Conservation (phyloP, 352 stramenopile species). For the Phytophthora gonapodyides region DNA sequence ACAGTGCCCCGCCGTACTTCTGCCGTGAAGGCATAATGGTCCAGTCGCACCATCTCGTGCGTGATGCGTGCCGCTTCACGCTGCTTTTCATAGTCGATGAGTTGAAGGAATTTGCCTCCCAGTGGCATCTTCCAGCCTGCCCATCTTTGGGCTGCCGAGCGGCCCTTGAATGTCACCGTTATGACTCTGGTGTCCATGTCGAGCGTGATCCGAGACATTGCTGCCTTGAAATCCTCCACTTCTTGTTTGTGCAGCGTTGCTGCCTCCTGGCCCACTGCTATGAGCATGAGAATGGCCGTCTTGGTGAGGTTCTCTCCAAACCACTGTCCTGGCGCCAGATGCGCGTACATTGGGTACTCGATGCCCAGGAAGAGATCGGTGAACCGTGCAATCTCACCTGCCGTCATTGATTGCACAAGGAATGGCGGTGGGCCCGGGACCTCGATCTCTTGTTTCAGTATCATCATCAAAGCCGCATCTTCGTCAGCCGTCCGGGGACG, state of each 20-base stretch:
- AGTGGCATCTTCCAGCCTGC: not conserved
- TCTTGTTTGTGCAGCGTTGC: not conserved
- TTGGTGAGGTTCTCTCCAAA: not conserved
- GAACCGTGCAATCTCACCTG: not conserved
- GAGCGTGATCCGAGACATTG: not conserved
- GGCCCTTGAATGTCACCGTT: slow-evolving; percentile 5
- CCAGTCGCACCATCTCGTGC: not conserved
- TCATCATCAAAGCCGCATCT: not conserved
- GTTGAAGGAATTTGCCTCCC: not conserved
- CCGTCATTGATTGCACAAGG: not conserved
- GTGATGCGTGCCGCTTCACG: not conserved
- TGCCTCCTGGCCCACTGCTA: not conserved
- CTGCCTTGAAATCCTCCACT: not conserved
- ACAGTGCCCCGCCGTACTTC: not conserved
- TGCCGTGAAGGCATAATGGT: not conserved
- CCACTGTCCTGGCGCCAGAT: not conserved
- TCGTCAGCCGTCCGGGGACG: not conserved
- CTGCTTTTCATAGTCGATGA: slow-evolving; percentile 1
- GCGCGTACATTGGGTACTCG: not conserved
- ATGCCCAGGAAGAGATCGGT: not conserved
- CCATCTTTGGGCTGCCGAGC: not conserved
- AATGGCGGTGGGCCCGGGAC: not conserved
- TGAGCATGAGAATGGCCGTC: not conserved
- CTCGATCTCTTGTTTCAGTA: not conserved
- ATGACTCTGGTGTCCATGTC: slow-evolving; percentile 1